Base-by-base conservation (phyloP, 176 grass and related monocot genomes). In the Calamus simplicifolius region DNA sequence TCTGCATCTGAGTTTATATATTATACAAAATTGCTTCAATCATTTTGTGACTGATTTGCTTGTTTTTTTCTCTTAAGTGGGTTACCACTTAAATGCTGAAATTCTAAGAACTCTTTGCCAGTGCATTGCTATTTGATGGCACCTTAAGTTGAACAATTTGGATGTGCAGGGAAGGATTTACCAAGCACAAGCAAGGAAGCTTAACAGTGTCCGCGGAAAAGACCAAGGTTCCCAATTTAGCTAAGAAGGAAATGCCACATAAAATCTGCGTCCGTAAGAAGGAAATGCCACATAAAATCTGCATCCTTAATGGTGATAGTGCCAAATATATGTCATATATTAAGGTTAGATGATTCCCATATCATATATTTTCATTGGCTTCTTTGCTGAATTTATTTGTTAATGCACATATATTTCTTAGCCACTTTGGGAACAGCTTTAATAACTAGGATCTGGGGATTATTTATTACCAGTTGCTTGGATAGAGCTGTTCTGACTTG, bases 261-360 rank as follows among this genome's bases (percentile, higher is more conserved):
- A 74, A 69, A 18, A 60, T 66, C 59, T 10, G 1, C 8, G 14
- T 51, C 26, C 59, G 16, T 35, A 80, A 50, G 21, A 23, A 23
- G 21, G 69, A 28, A 69, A 18, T 60, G 6, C 30, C 49, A 48
- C 18, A 63, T 28, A 73, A 69, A 17, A 59, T 69, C 58, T 15
- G 1, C 5, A 16, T 50, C 23, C 63, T 16, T 43, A 80, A 51
- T 67, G 26, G 58, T 43, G 83, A 81, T 62, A 63, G 64, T 67
- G 66, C 70, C 58, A 81, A 81, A 68, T 86, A 62, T 63, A 78
- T 86, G 83, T 86, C 83, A 74, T 86, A 78, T 56, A 86, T 86
- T 27, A 73, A 81, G 74, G 83, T 86, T 52, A 86, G 26, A 52
- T 69, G 31, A 25, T 48, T 73, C 63, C 35, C 35, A 43, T 18